Conservation (phyloP, 2,329 filamentous ascomycete species). For the Penicillium paneum region DNA sequence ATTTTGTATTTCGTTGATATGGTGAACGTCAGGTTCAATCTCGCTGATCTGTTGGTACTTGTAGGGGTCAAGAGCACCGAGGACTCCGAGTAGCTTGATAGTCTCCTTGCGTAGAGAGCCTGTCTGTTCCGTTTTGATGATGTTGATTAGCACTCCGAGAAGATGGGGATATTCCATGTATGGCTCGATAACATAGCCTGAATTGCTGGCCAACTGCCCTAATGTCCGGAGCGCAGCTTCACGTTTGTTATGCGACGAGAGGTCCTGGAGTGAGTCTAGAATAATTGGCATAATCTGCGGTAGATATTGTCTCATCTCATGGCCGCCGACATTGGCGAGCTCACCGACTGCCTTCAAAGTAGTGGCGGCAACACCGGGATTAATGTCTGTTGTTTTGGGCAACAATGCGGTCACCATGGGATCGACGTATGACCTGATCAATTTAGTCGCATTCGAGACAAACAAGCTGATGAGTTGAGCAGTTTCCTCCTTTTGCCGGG, state of each 20-base stretch:
- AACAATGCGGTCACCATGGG: constrained; percentile 94
- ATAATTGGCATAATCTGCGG: constrained; percentile 92
- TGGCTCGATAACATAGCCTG: constrained; percentile 94
- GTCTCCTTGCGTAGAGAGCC: constrained; percentile 86
- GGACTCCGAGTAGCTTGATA: constrained; percentile 91
- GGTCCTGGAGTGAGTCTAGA: constrained; percentile 87
- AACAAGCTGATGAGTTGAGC: constrained; percentile 88
- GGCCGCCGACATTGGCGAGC: constrained; percentile 86
- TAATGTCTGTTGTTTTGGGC: constrained; percentile 82
- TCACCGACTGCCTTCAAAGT: constrained; percentile 95
- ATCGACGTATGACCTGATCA: constrained; percentile 95
- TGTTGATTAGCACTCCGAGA: constrained; percentile 85
- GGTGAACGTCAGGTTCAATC: constrained; percentile 76
- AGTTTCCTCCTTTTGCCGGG: constrained; percentile 93
- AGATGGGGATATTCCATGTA: constrained; percentile 94
- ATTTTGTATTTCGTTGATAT: constrained; percentile 61
- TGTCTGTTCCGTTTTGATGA: constrained; percentile 88
- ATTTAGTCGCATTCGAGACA: constrained; percentile 84
- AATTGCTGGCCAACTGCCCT: constrained; percentile 90
- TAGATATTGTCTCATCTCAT: constrained; percentile 90
- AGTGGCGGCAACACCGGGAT: constrained; percentile 84
- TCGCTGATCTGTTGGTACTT: constrained; percentile 93
- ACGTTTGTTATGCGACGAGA: constrained; percentile 83
- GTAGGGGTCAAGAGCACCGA: constrained; percentile 93
- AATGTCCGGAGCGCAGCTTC: constrained; percentile 88